Percentiles rank a stretch among this genome's conserved stretches.
These are phyloP conservation scores for Earliella scabrosa DNA, from an alignment of 1,284 basidiomycete species.

Conservation along the genomic window DNA sequence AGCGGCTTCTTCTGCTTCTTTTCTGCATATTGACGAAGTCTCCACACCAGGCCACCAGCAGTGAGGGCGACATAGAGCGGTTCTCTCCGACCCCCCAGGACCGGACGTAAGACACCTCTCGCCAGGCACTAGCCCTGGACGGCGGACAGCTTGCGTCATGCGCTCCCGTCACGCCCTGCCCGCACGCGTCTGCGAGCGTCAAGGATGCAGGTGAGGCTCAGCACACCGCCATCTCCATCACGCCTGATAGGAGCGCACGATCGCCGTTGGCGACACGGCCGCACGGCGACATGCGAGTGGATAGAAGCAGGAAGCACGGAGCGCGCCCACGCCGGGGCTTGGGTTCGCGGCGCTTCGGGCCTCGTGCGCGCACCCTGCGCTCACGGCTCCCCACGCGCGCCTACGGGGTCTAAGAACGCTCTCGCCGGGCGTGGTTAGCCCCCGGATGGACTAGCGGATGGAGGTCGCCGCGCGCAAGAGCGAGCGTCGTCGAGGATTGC, in stretches of 20 bases:
- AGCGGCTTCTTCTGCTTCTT: no score
- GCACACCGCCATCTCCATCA: not conserved
- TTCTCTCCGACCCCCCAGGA: no score
- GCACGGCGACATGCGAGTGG: not conserved
- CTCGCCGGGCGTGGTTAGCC: not conserved
- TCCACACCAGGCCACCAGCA: no score
- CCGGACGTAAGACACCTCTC: not conserved
- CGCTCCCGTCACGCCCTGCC: not conserved
- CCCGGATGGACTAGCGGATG: not conserved
- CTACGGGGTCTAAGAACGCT: not conserved
- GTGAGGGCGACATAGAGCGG: no score
- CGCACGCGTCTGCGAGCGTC: not conserved
- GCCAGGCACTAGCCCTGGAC: not conserved
- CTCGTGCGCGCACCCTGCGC: not conserved
- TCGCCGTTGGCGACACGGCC: not conserved
- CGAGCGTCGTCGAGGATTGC: no score
- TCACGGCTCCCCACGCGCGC: not conserved
- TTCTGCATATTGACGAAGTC: no score
- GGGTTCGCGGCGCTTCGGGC: no score
- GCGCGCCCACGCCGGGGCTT: no score
- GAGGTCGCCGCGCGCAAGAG: no score
- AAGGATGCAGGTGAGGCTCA: no score
- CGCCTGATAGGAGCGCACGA: not conserved
- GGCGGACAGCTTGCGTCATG: not conserved
- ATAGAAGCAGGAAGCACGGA: not conserved